Percentiles rank a stretch among this genome's conserved stretches.
These are phyloP conservation scores for Pseudomassariella vexata DNA, from an alignment of 2,329 filamentous ascomycete genomes.

Conservation along the genomic window DNA sequence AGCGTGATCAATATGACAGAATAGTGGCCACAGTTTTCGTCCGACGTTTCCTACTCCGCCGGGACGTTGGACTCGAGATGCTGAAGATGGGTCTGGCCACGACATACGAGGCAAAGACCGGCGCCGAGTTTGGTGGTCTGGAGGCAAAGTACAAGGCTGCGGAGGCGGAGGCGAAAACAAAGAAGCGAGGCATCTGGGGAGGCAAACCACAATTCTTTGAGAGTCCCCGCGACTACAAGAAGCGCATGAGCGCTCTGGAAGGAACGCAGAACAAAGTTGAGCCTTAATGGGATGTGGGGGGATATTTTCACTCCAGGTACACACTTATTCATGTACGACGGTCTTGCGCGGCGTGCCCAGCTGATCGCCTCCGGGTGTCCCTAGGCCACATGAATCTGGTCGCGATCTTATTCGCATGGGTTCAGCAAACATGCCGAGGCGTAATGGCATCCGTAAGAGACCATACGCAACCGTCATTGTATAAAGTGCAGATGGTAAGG, in stretches of 20 bases:
- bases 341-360: too few species aligned
- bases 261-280: slow-evolving; percentile 16
- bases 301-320: too few species aligned
- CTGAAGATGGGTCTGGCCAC: slow-evolving; percentile 78
- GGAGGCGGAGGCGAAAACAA: slow-evolving; percentile 60
- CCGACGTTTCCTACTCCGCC: slow-evolving; percentile 60
- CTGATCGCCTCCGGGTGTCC: too few species aligned
- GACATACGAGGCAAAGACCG: slow-evolving; percentile 87
- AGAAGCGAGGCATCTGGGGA: slow-evolving; percentile 71
- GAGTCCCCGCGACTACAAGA: slow-evolving; percentile 86
- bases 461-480: too few species aligned
- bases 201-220: slow-evolving; percentile 60
- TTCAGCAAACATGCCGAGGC: too few species aligned
- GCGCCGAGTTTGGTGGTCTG: slow-evolving; percentile 78
- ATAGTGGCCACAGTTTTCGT: slow-evolving; percentile 82
- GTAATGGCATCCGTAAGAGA: too few species aligned
- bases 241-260: slow-evolving; percentile 28
- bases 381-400: too few species aligned
- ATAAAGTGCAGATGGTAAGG: too few species aligned
- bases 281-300: slow-evolving; percentile 9
- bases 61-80: slow-evolving; percentile 88
- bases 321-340: too few species aligned
- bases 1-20: slow-evolving; percentile 85
- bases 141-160: slow-evolving; percentile 59
- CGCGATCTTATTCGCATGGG: too few species aligned